phyloP scores from a whole-genome alignment of 768 basidiomycete genomes.

The Cubamyces lactineus region DNA sequence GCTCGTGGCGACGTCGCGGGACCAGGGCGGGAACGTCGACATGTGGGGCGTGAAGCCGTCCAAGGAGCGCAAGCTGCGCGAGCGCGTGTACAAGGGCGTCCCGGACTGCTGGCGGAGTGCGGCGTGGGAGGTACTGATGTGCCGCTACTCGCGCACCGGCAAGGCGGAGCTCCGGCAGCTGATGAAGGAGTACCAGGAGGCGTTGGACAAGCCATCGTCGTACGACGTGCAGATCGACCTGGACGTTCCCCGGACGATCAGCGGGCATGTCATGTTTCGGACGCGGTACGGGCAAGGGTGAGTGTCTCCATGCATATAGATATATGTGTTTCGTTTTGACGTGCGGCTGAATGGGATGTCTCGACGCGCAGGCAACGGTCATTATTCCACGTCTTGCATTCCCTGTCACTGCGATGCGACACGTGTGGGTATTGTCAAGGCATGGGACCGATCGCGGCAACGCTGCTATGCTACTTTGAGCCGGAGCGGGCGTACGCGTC shows the following conservation, averaged over 20 bases:
- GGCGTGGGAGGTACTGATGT: constrained; percentile 86
- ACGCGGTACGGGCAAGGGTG: constrained; percentile 96
- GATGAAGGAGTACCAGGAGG: constrained; percentile 57
- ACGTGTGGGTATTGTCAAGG: constrained; percentile 97
- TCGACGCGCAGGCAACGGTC: constrained; percentile 74
- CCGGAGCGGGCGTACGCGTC: constrained; percentile 87
- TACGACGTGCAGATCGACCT: constrained; percentile 98
- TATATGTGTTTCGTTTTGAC: neutral
- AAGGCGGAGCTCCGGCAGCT: constrained; percentile 48
- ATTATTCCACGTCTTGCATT: constrained; percentile 92
- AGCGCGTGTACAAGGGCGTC: constrained; percentile 91
- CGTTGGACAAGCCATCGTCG: constrained; percentile 76
- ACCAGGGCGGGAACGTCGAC: constrained; percentile 76
- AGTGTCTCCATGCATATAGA: constrained; percentile 34
- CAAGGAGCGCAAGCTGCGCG: constrained; percentile 70
- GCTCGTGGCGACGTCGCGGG: constrained; percentile 69
- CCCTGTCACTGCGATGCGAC: constrained; percentile 82
- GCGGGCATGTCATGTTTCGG: constrained; percentile 90
- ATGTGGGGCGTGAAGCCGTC: constrained; percentile 68
- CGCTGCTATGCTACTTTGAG: constrained; percentile 90
- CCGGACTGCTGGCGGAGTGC: constrained; percentile 95
- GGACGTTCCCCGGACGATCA: constrained; percentile 95
- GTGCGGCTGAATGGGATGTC: constrained; percentile 1
- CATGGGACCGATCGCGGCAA: constrained; percentile 97
- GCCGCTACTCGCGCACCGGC: constrained; percentile 50